Evolutionary conservation across 345 rosid species (phyloP).

Genomic region (Bretschneidera sinensis): DNA sequence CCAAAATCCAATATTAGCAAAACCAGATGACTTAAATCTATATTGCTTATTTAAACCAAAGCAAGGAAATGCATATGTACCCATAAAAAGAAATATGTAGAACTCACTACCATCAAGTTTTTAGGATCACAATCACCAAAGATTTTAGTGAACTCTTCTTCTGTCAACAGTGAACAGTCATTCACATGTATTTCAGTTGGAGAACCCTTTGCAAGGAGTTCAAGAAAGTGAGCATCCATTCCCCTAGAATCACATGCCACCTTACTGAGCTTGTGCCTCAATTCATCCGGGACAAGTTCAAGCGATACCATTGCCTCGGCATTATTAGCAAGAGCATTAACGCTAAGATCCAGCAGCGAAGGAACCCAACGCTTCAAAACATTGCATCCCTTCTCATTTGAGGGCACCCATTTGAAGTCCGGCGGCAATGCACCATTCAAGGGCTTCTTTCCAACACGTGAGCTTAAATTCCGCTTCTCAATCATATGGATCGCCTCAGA

Average conservation of each 20-base stretch:
- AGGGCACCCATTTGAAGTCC: constrained; percentile 22
- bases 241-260: constrained; percentile 21
- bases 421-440: background rate
- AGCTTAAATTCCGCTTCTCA: constrained; percentile 16
- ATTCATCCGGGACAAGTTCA: constrained; percentile 32
- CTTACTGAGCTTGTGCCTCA: constrained; percentile 31
- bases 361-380: constrained; percentile 16
- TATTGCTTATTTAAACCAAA: background rate
- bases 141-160: constrained; percentile 27
- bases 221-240: constrained; percentile 27
- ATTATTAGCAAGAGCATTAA: constrained; percentile 29
- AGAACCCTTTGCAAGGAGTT: constrained; percentile 36
- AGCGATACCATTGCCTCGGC: constrained; percentile 34
- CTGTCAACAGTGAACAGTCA: constrained; percentile 25
- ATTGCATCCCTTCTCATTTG: background rate
- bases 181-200: constrained; percentile 31
- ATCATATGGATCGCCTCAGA: constrained; percentile 25
- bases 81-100: background rate
- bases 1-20: too few relatives aligned
- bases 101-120: constrained; percentile 26
- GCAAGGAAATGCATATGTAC: background rate
- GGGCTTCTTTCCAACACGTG: background rate
- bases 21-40: background rate
- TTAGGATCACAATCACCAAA: constrained; percentile 29
- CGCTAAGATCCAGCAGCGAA: constrained; percentile 28